A percentile compares a stretch with the other conserved stretches of the same genome.
Conservation (phyloP, 306 rosid genomes). For the Arachis hypogaea region DNA sequence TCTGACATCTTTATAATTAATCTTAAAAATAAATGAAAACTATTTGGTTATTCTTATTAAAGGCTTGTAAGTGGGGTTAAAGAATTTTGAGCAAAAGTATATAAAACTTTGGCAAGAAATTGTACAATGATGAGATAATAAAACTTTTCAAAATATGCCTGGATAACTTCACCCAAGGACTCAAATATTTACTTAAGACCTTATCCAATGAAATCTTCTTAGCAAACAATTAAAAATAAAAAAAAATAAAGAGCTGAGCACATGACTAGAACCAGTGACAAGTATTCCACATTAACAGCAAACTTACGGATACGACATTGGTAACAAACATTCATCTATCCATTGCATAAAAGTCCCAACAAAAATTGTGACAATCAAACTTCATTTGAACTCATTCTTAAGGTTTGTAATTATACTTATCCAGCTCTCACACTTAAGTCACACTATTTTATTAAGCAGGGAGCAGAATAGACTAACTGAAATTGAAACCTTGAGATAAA, state of each 20-base stretch:
- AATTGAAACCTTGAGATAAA: conserved; percentile 25
- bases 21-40: too few species aligned
- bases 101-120: conserved; percentile 3
- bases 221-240: neutral
- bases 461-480: conserved; percentile 15
- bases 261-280: conserved; percentile 23
- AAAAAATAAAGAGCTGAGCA: conserved; percentile 6
- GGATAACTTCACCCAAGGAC: conserved; percentile 30
- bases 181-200: neutral
- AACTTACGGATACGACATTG: conserved; percentile 10
- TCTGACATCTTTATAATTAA: neutral
- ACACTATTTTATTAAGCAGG: conserved; percentile 16
- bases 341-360: conserved; percentile 21
- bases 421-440: conserved; percentile 6
- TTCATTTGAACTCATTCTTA: neutral
- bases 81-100: neutral
- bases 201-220: conserved; percentile 10
- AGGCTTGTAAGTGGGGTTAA: conserved; percentile 14
- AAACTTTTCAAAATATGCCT: conserved; percentile 10
- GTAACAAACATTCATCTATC: conserved; percentile 12
- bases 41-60: neutral
- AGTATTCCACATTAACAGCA: conserved; percentile 20
- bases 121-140: conserved; percentile 10
- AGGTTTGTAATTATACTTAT: conserved; percentile 8
- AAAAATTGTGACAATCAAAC: conserved; percentile 6